Conservation (phyloP, 768 basidiomycete species). For the Xanthoconium stramineum region DNA sequence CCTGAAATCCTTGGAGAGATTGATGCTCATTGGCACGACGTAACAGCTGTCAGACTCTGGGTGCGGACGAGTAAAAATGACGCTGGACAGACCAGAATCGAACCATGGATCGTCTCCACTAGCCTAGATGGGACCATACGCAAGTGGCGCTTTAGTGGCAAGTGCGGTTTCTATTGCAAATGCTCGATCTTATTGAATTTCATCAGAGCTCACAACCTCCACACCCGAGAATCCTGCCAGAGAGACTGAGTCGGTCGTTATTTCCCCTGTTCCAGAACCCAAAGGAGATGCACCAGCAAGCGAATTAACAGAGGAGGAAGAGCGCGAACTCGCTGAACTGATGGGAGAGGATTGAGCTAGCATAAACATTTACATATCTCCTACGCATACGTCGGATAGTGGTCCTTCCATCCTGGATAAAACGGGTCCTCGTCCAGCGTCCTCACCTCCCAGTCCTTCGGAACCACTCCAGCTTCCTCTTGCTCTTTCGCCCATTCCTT, state of each 20-base stretch:
- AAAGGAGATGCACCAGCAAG: slow-evolving; percentile 28
- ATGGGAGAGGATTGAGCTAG: slow-evolving; percentile 39
- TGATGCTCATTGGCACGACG: slow-evolving; percentile 90
- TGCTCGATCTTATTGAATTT: not conserved
- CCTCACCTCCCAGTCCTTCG: slow-evolving; percentile 45
- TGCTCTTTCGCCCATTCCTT: slow-evolving; percentile 47
- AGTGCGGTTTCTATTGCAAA: not conserved
- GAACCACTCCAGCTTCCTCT: slow-evolving; percentile 44
- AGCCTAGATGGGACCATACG: slow-evolving; percentile 87
- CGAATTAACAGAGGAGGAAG: slow-evolving; percentile 82
- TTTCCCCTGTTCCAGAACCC: slow-evolving; percentile 28
- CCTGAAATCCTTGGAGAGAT: slow-evolving; percentile 69
- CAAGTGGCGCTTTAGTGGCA: slow-evolving; percentile 76
- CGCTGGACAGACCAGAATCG: slow-evolving; percentile 48
- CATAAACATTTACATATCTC: not conserved
- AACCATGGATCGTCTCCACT: slow-evolving; percentile 80
- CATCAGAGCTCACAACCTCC: slow-evolving; percentile 27
- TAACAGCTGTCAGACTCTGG: slow-evolving; percentile 76
- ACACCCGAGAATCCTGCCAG: slow-evolving; percentile 21
- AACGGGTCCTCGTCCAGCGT: slow-evolving; percentile 52
- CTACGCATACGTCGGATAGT: slow-evolving; percentile 18
- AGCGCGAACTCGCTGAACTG: slow-evolving; percentile 82
- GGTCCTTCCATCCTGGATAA: slow-evolving; percentile 44
- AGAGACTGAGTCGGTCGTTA: slow-evolving; percentile 13
- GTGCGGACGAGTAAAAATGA: slow-evolving; percentile 44